A percentile compares a stretch with the other conserved stretches of the same genome.
Evolutionary conservation across 768 basidiomycete genomes (phyloP).

Genomic region (Collybia nuda): DNA sequence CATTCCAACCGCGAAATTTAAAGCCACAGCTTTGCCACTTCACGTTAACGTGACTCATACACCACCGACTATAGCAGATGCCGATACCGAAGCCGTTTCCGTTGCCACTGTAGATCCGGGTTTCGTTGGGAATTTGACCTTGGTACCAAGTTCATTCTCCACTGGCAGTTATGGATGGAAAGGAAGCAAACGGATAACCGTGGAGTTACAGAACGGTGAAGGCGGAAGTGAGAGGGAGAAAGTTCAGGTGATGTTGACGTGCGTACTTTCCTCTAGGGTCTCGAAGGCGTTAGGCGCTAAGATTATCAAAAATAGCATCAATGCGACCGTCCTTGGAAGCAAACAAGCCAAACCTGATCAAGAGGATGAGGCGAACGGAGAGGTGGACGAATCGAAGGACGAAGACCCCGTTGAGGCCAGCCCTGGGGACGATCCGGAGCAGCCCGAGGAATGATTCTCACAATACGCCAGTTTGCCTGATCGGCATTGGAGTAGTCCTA

Average conservation of each 20-base stretch:
- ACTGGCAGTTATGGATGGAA: slow-evolving; percentile 90
- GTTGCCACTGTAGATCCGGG: slow-evolving; percentile 52
- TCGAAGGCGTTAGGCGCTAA: neutral
- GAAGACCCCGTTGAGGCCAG: slow-evolving; percentile 15
- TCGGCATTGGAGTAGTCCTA: neutral
- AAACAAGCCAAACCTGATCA: slow-evolving; percentile 47
- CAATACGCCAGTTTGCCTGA: neutral
- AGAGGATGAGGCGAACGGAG: slow-evolving; percentile 30
- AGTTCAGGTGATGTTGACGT: slow-evolving; percentile 76
- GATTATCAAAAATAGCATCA: slow-evolving; percentile 47
- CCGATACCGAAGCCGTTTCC: slow-evolving; percentile 34
- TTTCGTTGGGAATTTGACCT: slow-evolving; percentile 53
- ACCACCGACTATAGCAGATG: slow-evolving; percentile 38
- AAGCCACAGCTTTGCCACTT: slow-evolving; percentile 64
- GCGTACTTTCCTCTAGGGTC: slow-evolving; percentile 25
- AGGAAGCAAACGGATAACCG: slow-evolving; percentile 62
- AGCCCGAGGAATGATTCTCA: slow-evolving; percentile 15
- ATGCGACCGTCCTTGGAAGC: slow-evolving; percentile 74
- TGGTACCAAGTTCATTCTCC: slow-evolving; percentile 59
- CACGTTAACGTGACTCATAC: slow-evolving; percentile 65
- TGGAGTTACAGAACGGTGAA: slow-evolving; percentile 58
- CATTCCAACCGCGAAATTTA: slow-evolving; percentile 53
- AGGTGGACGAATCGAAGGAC: slow-evolving; percentile 22
- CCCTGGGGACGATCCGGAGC: slow-evolving; percentile 24
- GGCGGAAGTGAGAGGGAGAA: slow-evolving; percentile 55